Conservation (phyloP, 345 rosid species). For the Eucalyptus coolabah region DNA sequence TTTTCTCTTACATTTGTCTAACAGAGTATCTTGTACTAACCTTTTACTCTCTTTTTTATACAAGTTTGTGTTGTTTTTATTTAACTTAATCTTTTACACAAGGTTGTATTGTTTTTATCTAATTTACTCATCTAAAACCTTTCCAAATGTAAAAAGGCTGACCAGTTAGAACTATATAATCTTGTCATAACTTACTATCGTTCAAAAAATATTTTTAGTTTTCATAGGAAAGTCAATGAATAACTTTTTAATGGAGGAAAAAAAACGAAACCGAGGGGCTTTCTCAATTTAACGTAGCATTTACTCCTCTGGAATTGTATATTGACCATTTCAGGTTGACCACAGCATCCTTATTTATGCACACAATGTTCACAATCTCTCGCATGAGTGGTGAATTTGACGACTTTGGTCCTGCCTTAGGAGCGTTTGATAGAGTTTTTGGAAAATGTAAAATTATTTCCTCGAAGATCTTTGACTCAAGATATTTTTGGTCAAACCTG, state of each 20-base stretch:
- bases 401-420: not conserved
- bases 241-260: not conserved
- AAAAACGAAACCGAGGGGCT: not conserved
- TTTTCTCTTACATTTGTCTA: not conserved
- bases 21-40: not conserved
- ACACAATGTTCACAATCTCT: not conserved
- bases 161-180: not conserved
- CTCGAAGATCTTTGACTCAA: not conserved
- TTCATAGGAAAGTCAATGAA: not conserved
- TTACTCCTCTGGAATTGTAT: not conserved
- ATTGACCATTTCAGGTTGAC: not conserved
- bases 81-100: not conserved
- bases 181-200: not conserved
- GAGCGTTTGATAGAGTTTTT: not conserved
- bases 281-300: not conserved
- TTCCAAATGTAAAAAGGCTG: not conserved
- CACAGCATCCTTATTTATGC: not conserved
- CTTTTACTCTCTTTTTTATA: too few relatives aligned
- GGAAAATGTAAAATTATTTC: not conserved
- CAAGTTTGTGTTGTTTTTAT: not conserved
- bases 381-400: not conserved
- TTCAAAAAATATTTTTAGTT: not conserved
- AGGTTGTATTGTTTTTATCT: not conserved
- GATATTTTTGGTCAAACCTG: not conserved
- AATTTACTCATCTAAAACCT: not conserved